Percentiles rank a stretch among this genome's conserved stretches.
phyloP scores from a whole-genome alignment of 257 asterid species.

The Solanum appendiculatum region DNA sequence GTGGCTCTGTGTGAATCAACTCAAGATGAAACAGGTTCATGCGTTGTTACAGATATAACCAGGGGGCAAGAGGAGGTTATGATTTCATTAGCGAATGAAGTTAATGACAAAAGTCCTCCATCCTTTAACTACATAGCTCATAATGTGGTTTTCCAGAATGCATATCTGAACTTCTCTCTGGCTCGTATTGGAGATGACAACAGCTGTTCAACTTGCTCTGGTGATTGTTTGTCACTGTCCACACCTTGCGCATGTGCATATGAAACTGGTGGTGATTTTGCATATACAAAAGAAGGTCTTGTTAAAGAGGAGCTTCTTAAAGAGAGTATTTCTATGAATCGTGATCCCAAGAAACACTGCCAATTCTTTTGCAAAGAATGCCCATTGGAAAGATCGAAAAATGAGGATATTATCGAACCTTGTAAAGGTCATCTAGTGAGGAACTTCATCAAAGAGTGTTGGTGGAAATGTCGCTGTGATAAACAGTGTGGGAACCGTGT shows the following conservation, averaged over 20 bases:
- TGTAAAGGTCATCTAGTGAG: slow-evolving; percentile 92
- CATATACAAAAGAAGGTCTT: slow-evolving; percentile 75
- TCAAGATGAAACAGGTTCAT: slow-evolving; percentile 26
- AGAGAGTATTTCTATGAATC: slow-evolving; percentile 69
- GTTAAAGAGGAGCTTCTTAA: slow-evolving; percentile 67
- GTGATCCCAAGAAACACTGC: slow-evolving; percentile 56
- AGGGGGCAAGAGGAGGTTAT: slow-evolving; percentile 71
- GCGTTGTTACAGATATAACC: slow-evolving; percentile 49
- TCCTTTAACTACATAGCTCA: slow-evolving; percentile 67
- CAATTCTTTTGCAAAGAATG: slow-evolving; percentile 71
- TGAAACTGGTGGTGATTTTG: slow-evolving; percentile 79
- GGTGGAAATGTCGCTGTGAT: slow-evolving; percentile 89
- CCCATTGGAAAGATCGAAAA: slow-evolving; percentile 72
- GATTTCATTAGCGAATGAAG: slow-evolving; percentile 56
- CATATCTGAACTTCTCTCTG: slow-evolving; percentile 52
- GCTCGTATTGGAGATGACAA: slow-evolving; percentile 62
- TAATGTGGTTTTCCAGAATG: slow-evolving; percentile 63
- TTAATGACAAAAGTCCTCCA: slow-evolving; percentile 53
- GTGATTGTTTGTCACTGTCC: slow-evolving; percentile 60
- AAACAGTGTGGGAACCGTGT: slow-evolving; percentile 89
- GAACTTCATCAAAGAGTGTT: slow-evolving; percentile 84
- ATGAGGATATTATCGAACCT: slow-evolving; percentile 44
- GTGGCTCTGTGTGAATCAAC: slow-evolving; percentile 17
- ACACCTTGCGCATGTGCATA: slow-evolving; percentile 69
- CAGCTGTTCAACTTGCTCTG: slow-evolving; percentile 60